A percentile compares a stretch with the other conserved stretches of the same genome.
phyloP scores from a whole-genome alignment of 164 flowering plant species.

The Vitis amurensis region DNA sequence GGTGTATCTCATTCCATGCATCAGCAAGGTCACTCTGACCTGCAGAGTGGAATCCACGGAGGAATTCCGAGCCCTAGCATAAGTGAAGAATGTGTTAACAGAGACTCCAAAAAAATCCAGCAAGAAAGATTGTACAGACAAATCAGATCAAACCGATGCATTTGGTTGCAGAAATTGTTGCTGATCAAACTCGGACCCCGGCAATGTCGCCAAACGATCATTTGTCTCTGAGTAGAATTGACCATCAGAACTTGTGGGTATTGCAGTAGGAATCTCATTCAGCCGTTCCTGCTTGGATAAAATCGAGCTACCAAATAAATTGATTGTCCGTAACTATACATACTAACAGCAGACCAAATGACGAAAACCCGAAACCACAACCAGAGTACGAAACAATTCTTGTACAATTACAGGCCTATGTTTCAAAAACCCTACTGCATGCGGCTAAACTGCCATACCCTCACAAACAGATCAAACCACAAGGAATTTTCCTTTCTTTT shows the following conservation, averaged over 20 bases:
- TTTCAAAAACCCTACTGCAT: too few relatives aligned
- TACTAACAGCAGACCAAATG: neutral
- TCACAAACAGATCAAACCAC: neutral
- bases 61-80: constrained; percentile 63
- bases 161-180: constrained; percentile 37
- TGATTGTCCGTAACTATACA: too few relatives aligned
- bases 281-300: constrained; percentile 55
- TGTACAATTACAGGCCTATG: too few relatives aligned
- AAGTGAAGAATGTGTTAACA: constrained; percentile 1
- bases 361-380: neutral
- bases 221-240: constrained; percentile 25
- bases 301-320: too few relatives aligned
- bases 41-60: constrained; percentile 49
- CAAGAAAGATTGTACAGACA: neutral
- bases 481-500: too few relatives aligned
- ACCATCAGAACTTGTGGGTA: constrained; percentile 33
- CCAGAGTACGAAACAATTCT: too few relatives aligned
- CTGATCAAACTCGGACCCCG: constrained; percentile 67
- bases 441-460: too few relatives aligned
- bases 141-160: constrained; percentile 44
- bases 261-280: constrained; percentile 68
- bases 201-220: constrained; percentile 46
- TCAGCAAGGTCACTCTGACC: constrained; percentile 49
- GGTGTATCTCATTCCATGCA: constrained; percentile 81
- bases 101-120: neutral